Evolutionary conservation across 225 moss, liverwort and hornwort genomes (phyloP).

Genomic region (Antitrichia curtipendula): DNA sequence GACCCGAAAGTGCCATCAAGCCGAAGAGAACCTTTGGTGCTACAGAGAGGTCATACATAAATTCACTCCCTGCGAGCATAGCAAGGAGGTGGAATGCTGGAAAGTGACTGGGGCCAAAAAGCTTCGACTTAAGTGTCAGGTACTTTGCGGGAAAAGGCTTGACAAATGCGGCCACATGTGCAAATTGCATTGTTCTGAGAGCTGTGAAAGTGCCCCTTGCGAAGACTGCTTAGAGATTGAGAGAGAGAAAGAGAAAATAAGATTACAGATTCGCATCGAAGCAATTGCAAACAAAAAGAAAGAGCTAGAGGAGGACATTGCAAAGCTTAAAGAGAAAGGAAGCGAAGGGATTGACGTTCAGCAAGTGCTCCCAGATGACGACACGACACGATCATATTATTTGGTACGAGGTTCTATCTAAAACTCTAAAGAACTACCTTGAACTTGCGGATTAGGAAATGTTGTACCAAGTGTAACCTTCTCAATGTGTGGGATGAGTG

Average conservation of each 20-base stretch:
- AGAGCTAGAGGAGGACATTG: constrained; percentile 2
- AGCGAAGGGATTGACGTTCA: neutral
- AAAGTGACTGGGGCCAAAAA: neutral
- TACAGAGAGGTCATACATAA: neutral
- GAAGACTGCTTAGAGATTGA: constrained; percentile 5
- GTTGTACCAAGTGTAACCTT: neutral
- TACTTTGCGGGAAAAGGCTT: constrained; percentile 17
- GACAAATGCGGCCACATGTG: constrained; percentile 16
- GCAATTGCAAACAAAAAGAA: neutral
- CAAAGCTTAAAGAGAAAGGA: neutral
- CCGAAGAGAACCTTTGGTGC: neutral
- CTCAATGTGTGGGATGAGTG: neutral
- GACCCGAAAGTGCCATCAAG: neutral
- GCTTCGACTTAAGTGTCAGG: neutral
- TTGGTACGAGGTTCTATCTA: neutral
- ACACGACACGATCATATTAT: constrained; percentile 2
- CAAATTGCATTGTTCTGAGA: constrained; percentile 4
- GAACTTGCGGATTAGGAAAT: neutral
- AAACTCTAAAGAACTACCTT: neutral
- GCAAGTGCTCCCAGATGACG: constrained; percentile 2
- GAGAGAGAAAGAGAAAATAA: neutral
- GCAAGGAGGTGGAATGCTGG: constrained; percentile 7
- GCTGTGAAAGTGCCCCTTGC: constrained; percentile 1
- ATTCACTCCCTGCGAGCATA: constrained; percentile 7
- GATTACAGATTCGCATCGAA: neutral